Evolutionary conservation across 139 green algal genomes (phyloP).

Genomic region (Haematococcus lacustris): DNA sequence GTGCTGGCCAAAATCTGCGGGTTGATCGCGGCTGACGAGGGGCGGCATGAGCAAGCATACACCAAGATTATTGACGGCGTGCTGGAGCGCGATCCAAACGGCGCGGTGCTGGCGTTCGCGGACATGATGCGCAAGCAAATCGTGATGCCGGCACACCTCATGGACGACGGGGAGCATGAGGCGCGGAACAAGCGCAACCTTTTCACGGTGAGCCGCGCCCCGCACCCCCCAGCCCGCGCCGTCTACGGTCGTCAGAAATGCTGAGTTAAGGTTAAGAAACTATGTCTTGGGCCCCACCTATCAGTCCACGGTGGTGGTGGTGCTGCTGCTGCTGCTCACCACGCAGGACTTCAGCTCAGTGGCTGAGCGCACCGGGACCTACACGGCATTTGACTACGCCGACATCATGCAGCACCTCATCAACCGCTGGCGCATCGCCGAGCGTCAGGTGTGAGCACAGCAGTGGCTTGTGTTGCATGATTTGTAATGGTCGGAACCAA

Average conservation of each 20-base stretch:
- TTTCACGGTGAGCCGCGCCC: conserved; percentile 44
- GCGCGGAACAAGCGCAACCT: conserved; percentile 64
- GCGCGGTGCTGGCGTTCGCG: conserved; percentile 84
- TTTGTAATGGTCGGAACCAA: too few relatives aligned
- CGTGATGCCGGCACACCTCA: conserved; percentile 95
- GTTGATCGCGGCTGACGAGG: conserved; percentile 89
- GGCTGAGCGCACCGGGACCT: conserved; percentile 80
- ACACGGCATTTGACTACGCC: conserved; percentile 85
- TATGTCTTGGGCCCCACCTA: too few relatives aligned
- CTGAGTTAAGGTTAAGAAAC: too few relatives aligned
- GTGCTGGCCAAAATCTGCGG: conserved; percentile 85
- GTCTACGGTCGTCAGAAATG: too few relatives aligned
- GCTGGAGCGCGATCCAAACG: conserved; percentile 80
- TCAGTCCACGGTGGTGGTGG: too few relatives aligned
- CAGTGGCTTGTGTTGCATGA: too few relatives aligned
- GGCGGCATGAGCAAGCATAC: conserved; percentile 94
- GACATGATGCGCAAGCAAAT: conserved; percentile 99
- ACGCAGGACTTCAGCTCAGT: conserved; percentile 86
- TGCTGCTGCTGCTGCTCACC: too few relatives aligned
- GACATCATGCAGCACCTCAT: conserved; percentile 94
- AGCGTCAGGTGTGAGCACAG: conserved; percentile 6
- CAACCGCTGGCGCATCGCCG: conserved; percentile 67
- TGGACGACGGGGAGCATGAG: conserved; percentile 86
- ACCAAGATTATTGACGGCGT: conserved; percentile 83
- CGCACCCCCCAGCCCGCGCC: too few relatives aligned